These are phyloP conservation scores for Coemansia sp. DNA, from an alignment of 192 early-diverging fungal species.

Conservation along the genomic window DNA sequence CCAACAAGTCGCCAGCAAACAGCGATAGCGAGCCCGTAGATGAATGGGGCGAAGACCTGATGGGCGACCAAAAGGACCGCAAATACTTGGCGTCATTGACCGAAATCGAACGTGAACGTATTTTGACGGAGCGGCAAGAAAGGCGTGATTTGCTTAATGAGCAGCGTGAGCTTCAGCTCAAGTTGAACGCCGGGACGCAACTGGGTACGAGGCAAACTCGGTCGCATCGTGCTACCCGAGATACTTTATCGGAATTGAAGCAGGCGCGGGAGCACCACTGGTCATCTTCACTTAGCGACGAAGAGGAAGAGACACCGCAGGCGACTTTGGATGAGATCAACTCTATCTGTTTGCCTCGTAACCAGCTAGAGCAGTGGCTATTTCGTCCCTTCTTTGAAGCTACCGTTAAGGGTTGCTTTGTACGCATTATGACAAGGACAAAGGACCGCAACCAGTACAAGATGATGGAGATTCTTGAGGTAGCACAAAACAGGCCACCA, in stretches of 20 bases:
- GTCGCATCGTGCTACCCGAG: slow-evolving; percentile 9
- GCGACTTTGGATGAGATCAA: slow-evolving; percentile 66
- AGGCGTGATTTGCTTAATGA: slow-evolving; percentile 48
- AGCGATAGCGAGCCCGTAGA: slow-evolving; percentile 62
- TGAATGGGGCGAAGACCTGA: slow-evolving; percentile 71
- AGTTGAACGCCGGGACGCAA: slow-evolving; percentile 1
- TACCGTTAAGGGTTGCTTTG: slow-evolving; percentile 65
- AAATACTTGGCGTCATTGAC: slow-evolving; percentile 57
- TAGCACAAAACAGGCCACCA: slow-evolving; percentile 54
- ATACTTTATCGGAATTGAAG: slow-evolving; percentile 53
- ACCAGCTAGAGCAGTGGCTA: slow-evolving; percentile 70
- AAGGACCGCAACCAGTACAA: slow-evolving; percentile 51
- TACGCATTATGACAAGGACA: slow-evolving; percentile 56
- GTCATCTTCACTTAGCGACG: slow-evolving; percentile 38
- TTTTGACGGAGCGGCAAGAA: slow-evolving; percentile 73
- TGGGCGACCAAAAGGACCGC: slow-evolving; percentile 69
- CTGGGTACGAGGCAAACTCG: slow-evolving; percentile 6
- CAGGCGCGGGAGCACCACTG: slow-evolving; percentile 55
- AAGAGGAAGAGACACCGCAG: slow-evolving; percentile 18
- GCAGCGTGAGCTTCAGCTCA: slow-evolving; percentile 34
- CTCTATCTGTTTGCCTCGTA: slow-evolving; percentile 60
- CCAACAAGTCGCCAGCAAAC: slow-evolving; percentile 48
- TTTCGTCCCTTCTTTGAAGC: slow-evolving; percentile 68
- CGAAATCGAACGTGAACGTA: slow-evolving; percentile 74
- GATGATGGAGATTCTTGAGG: slow-evolving; percentile 61